A percentile compares a stretch with the other conserved stretches of the same genome.
These are phyloP conservation scores for Debaryomyces maramus DNA, from an alignment of 805 yeast species.

Conservation along the genomic window DNA sequence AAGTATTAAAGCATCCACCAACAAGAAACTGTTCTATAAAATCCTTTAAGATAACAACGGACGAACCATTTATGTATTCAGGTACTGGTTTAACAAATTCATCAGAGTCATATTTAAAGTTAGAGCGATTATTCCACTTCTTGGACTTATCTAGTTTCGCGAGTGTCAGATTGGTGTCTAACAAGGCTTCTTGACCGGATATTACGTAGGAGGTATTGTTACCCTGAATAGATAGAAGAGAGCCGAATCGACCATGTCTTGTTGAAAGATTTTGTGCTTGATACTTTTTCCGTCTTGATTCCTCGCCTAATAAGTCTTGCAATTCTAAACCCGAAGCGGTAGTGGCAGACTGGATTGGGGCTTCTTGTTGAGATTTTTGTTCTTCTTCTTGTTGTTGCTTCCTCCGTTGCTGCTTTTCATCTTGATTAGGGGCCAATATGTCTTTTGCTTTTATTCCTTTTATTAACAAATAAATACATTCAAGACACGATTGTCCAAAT, in stretches of 20 bases:
- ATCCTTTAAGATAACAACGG: constrained; percentile 40
- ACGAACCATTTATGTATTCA: constrained; percentile 28
- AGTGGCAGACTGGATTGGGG: constrained; percentile 6
- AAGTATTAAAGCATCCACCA: constrained; percentile 73
- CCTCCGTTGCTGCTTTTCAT: constrained; percentile 1
- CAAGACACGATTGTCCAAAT: constrained; percentile 65
- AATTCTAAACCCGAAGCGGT: constrained; percentile 43
- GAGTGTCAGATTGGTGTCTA: constrained; percentile 52
- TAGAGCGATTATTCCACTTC: constrained; percentile 54
- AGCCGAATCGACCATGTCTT: constrained; percentile 90
- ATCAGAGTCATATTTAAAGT: constrained; percentile 43
- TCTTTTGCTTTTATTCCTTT: constrained; percentile 52
- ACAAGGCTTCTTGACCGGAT: constrained; percentile 65
- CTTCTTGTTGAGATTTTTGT: constrained; percentile 16
- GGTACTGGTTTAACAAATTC: constrained; percentile 27
- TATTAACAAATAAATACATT: constrained; percentile 62
- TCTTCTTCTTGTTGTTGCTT: constrained; percentile 3
- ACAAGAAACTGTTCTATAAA: constrained; percentile 53
- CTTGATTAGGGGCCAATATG: constrained; percentile 15
- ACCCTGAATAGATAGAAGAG: constrained; percentile 71
- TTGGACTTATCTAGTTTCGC: constrained; percentile 66
- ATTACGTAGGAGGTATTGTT: constrained; percentile 64
- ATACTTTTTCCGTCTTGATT: constrained; percentile 50
- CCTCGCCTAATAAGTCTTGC: constrained; percentile 57
- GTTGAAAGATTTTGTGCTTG: constrained; percentile 56